A percentile compares a stretch with the other conserved stretches of the same genome.
phyloP scores from a whole-genome alignment of 2,329 filamentous ascomycete species.

The Fusarium euwallaceae region DNA sequence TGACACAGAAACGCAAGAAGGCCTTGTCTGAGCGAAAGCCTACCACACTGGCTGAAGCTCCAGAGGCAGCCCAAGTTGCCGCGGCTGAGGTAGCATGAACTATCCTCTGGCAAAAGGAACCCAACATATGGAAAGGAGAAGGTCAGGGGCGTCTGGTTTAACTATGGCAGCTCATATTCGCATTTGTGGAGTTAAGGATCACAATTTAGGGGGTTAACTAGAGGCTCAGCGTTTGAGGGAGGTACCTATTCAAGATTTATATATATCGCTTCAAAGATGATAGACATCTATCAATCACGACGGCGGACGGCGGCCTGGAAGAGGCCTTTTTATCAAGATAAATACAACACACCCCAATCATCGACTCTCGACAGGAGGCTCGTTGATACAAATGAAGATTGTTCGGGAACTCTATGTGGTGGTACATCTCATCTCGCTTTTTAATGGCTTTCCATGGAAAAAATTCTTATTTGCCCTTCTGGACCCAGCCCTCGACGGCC shows the following conservation, averaged over 20 bases:
- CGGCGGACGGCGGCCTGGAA: conserved; percentile 9
- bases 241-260: conserved; percentile 4
- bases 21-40: conserved; percentile 53
- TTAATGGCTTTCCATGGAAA: conserved; percentile 29
- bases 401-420: conserved; percentile 53
- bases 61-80: conserved; percentile 44
- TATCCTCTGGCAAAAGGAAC: conserved; percentile 4
- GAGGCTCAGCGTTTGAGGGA: conserved; percentile 2
- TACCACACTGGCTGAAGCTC: conserved; percentile 31
- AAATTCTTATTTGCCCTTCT: conserved; percentile 79
- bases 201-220: conserved; percentile 7
- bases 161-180: conserved; percentile 19
- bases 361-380: conserved; percentile 24
- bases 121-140: not conserved
- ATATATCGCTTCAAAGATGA: conserved; percentile 8
- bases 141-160: conserved; percentile 17
- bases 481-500: conserved; percentile 88
- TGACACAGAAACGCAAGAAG: conserved; percentile 51
- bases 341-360: conserved; percentile 34
- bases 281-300: conserved; percentile 3
- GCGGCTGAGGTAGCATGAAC: conserved; percentile 17
- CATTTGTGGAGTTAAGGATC: conserved; percentile 41
- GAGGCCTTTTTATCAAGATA: conserved; percentile 32
- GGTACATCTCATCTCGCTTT: conserved; percentile 53
- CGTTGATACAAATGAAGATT: conserved; percentile 51